Evolutionary conservation across 257 asterid species (phyloP).

Genomic region (Perilla frutescens): DNA sequence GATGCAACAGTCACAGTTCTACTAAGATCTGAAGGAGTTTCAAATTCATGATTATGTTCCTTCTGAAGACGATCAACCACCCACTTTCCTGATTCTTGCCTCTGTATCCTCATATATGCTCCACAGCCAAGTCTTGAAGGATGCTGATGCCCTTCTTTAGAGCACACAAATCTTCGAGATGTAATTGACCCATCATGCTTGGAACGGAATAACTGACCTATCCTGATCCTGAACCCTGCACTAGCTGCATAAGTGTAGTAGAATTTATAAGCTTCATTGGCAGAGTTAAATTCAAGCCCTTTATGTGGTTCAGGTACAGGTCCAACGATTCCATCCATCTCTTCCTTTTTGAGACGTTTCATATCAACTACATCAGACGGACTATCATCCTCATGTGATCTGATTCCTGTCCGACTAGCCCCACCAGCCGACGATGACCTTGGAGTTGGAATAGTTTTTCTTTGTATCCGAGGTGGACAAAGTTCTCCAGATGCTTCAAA

Average conservation of each 20-base stretch:
- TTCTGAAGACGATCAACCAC: slow-evolving; percentile 84
- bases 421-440: slow-evolving; percentile 65
- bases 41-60: slow-evolving; percentile 83
- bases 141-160: slow-evolving; percentile 97
- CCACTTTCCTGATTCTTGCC: slow-evolving; percentile 86
- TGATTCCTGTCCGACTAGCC: slow-evolving; percentile 86
- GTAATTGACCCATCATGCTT: slow-evolving; percentile 93
- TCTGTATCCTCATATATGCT: slow-evolving; percentile 94
- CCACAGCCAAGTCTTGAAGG: slow-evolving; percentile 99
- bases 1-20: slow-evolving; percentile 54
- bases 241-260: slow-evolving; percentile 68
- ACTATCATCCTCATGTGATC: slow-evolving; percentile 82
- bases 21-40: slow-evolving; percentile 50
- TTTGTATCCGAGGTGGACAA: slow-evolving; percentile 63
- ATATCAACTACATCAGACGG: slow-evolving; percentile 60
- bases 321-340: slow-evolving; percentile 50
- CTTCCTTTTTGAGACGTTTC: slow-evolving; percentile 79
- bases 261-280: slow-evolving; percentile 85
- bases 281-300: slow-evolving; percentile 78
- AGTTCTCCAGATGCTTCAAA: slow-evolving; percentile 66
- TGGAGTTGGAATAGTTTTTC: slow-evolving; percentile 68
- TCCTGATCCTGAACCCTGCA: slow-evolving; percentile 77
- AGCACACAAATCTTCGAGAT: slow-evolving; percentile 94
- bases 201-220: slow-evolving; percentile 94
- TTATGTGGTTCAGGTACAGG: slow-evolving; percentile 71